Evolutionary conservation across 768 basidiomycete species (phyloP).

Genomic region (Coprinopsis sp.): DNA sequence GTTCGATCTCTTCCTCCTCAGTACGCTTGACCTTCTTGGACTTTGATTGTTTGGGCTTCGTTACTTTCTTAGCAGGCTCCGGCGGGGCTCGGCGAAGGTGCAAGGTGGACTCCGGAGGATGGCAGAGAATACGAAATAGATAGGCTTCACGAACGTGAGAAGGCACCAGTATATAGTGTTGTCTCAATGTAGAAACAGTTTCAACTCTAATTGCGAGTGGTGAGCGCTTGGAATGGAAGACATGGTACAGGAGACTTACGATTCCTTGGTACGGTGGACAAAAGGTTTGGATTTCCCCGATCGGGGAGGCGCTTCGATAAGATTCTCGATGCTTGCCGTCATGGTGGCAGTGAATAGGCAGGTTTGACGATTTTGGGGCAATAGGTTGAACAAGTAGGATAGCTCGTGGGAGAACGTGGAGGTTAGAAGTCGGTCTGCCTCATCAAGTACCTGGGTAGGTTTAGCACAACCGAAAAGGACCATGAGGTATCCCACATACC

Average conservation of each 20-base stretch:
- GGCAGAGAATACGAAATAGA: constrained; percentile 82
- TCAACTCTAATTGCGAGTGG: constrained; percentile 58
- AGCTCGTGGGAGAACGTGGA: constrained; percentile 87
- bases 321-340: constrained; percentile 76
- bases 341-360: constrained; percentile 96
- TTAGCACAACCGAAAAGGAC: background rate
- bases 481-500: constrained; percentile 37
- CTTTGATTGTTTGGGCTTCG: constrained; percentile 21
- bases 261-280: constrained; percentile 70
- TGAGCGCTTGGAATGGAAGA: constrained; percentile 3
- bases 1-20: constrained; percentile 52
- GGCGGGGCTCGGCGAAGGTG: constrained; percentile 64
- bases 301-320: constrained; percentile 68
- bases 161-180: constrained; percentile 87
- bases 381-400: constrained; percentile 63
- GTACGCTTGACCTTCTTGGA: constrained; percentile 29
- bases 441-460: constrained; percentile 75
- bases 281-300: constrained; percentile 85
- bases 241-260: constrained; percentile 34
- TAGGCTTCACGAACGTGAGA: constrained; percentile 93
- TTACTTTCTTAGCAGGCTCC: constrained; percentile 34
- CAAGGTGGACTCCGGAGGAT: constrained; percentile 78
- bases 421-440: constrained; percentile 90
- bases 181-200: constrained; percentile 84
- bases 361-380: constrained; percentile 89